These are phyloP conservation scores for Pilobolus umbonatus DNA, from an alignment of 192 early-diverging fungal genomes.

Conservation along the genomic window DNA sequence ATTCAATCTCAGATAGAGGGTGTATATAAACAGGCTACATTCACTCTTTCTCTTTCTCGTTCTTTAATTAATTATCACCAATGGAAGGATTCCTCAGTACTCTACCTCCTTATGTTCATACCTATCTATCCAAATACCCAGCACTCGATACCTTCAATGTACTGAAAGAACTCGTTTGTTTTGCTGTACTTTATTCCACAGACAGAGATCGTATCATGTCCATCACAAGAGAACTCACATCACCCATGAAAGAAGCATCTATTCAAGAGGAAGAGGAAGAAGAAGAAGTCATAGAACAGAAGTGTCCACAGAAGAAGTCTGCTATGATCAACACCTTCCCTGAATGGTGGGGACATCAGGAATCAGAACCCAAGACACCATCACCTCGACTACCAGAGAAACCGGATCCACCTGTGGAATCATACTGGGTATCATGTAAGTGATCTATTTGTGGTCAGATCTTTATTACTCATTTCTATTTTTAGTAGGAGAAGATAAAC, in stretches of 20 bases:
- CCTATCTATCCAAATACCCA: slow-evolving; percentile 24
- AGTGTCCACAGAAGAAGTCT: neutral
- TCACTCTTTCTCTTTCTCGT: neutral
- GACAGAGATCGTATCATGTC: slow-evolving; percentile 19
- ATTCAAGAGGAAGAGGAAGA: neutral
- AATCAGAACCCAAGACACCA: neutral
- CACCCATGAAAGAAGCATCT: slow-evolving; percentile 1
- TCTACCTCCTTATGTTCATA: slow-evolving; percentile 38
- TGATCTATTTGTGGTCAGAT: neutral
- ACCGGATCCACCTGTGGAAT: neutral
- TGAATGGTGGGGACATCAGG: slow-evolving; percentile 29
- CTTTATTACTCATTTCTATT: neutral
- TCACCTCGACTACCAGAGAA: neutral
- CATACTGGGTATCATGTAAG: slow-evolving; percentile 4
- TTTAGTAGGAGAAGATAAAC: neutral
- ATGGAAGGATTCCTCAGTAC: slow-evolving; percentile 37
- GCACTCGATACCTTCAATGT: slow-evolving; percentile 26
- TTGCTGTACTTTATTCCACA: slow-evolving; percentile 35
- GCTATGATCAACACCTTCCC: slow-evolving; percentile 21
- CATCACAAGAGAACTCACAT: neutral
- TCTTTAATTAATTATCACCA: neutral
- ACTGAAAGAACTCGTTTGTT: slow-evolving; percentile 32
- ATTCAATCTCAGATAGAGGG: no score
- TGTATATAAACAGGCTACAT: no score
- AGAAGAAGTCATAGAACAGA: neutral